These are phyloP conservation scores for Carex parvula DNA, from an alignment of 176 grass and related monocot genomes.

Conservation along the genomic window DNA sequence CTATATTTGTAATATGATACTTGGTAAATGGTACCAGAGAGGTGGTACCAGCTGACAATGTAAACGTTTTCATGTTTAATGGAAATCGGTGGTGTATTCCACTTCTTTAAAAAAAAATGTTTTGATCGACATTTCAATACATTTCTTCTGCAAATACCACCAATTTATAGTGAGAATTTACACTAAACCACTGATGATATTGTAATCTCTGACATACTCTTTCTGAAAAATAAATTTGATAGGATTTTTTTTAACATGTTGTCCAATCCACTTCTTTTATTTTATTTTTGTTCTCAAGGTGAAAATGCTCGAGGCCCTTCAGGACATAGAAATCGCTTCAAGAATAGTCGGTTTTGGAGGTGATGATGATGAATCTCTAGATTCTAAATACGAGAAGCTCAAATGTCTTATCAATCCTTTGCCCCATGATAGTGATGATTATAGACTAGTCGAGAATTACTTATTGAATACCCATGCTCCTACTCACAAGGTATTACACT, in stretches of 20 bases:
- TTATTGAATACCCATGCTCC: conserved; percentile 92
- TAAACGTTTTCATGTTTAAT: too few species aligned
- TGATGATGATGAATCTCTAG: conserved; percentile 73
- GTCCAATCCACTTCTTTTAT: neutral
- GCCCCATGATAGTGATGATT: conserved; percentile 77
- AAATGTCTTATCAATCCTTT: conserved; percentile 61
- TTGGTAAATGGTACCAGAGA: too few species aligned
- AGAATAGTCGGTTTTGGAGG: conserved; percentile 81
- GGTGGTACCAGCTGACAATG: too few species aligned
- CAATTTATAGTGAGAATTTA: neutral
- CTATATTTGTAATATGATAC: too few species aligned
- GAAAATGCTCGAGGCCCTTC: conserved; percentile 96
- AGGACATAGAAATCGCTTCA: conserved; percentile 98
- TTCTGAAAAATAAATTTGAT: neutral
- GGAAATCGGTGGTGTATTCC: too few species aligned
- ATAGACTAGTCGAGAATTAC: conserved; percentile 69
- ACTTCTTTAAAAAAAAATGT: neutral
- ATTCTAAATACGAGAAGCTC: conserved; percentile 85
- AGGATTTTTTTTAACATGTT: neutral
- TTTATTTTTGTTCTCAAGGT: conserved; percentile 33
- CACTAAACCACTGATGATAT: neutral
- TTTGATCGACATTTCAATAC: neutral
- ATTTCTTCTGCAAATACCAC: neutral
- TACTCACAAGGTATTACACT: conserved; percentile 72
- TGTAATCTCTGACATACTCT: neutral